A percentile compares a stretch with the other conserved stretches of the same genome.
Evolutionary conservation across 106 monocot genomes (phyloP).

Genomic region (Dendrobium chrysotoxum): DNA sequence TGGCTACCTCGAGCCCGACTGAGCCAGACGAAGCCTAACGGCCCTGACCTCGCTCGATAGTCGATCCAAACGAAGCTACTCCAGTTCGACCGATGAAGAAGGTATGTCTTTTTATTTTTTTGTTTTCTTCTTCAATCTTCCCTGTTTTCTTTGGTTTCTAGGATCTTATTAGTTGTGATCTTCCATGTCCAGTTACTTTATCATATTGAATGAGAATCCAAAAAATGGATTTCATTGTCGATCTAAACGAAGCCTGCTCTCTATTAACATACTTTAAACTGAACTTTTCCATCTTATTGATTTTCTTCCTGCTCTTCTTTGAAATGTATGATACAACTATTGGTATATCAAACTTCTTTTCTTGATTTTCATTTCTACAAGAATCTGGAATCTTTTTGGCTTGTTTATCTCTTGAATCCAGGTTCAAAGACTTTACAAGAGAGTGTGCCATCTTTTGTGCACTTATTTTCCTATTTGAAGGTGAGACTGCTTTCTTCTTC

Average conservation of each 20-base stretch:
- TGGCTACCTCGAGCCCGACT: too few relatives aligned
- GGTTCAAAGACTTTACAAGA: constrained; percentile 19
- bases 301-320: constrained; percentile 36
- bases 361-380: constrained; percentile 13
- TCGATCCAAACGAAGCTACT: too few relatives aligned
- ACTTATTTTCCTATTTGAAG: constrained; percentile 16
- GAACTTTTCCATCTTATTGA: constrained; percentile 26
- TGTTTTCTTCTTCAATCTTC: too few relatives aligned
- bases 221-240: too few relatives aligned
- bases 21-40: too few relatives aligned
- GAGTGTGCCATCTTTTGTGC: constrained; percentile 25
- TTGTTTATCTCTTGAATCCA: constrained; percentile 14
- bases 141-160: too few relatives aligned
- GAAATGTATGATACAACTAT: constrained; percentile 23
- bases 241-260: constrained; percentile 22
- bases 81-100: too few relatives aligned
- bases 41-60: too few relatives aligned
- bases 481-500: constrained; percentile 18
- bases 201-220: too few relatives aligned
- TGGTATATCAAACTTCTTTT: constrained; percentile 21
- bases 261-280: constrained; percentile 31
- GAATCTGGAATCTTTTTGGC: constrained; percentile 19
- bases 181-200: too few relatives aligned
- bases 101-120: too few relatives aligned
- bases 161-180: too few relatives aligned